Conservation (phyloP, 2,329 filamentous ascomycete genomes). For the Lecanoromycetidae sp. region DNA sequence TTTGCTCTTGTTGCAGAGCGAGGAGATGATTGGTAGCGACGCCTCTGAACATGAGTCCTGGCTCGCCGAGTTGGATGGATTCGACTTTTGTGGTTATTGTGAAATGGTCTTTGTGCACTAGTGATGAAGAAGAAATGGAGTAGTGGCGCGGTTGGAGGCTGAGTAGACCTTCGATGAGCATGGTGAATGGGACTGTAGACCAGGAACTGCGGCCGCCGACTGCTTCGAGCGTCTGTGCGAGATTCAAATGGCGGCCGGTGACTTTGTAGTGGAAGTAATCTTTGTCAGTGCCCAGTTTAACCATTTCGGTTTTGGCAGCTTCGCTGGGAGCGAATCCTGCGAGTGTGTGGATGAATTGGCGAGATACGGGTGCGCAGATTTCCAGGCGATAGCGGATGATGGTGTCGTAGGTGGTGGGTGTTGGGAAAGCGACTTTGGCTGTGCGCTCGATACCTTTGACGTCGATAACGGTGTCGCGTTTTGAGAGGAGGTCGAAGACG, state of each 20-base stretch:
- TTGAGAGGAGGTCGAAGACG: slow-evolving; percentile 48
- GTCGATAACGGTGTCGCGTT: slow-evolving; percentile 51
- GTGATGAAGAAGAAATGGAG: slow-evolving; percentile 64
- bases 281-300: not conserved
- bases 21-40: not conserved
- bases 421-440: not conserved
- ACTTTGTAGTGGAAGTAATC: not conserved
- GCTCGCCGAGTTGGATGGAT: not conserved
- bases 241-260: not conserved
- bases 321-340: not conserved
- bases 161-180: slow-evolving; percentile 62
- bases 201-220: slow-evolving; percentile 38
- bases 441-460: slow-evolving; percentile 34
- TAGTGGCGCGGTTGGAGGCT: slow-evolving; percentile 71
- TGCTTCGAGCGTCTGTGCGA: not conserved
- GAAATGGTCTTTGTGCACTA: slow-evolving; percentile 41
- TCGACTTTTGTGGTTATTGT: slow-evolving; percentile 43
- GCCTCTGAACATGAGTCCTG: not conserved
- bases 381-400: not conserved
- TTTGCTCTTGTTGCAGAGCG: too few species aligned
- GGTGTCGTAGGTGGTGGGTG: not conserved
- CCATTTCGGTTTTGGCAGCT: not conserved
- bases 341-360: not conserved
- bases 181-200: slow-evolving; percentile 49
- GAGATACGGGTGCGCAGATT: not conserved